Conservation (phyloP, 2,329 filamentous ascomycete species). For the Tolypocladium ovalisporum region DNA sequence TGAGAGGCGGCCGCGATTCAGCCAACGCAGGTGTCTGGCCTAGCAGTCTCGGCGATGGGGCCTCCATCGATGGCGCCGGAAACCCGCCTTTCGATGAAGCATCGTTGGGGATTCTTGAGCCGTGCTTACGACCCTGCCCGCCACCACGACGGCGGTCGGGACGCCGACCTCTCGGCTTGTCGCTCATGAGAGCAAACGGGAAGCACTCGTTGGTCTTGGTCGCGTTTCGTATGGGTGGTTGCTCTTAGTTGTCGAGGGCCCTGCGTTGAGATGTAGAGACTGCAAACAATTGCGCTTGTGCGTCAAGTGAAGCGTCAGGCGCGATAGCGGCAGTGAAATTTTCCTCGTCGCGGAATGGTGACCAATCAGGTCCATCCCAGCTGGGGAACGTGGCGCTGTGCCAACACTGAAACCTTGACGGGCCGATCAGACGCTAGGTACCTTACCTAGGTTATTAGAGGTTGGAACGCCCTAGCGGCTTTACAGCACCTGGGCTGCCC, state of each 20-base stretch:
- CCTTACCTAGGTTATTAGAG: too few relatives aligned
- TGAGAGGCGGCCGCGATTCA: constrained; percentile 3
- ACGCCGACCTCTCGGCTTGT: not conserved
- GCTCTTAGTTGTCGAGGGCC: too few relatives aligned
- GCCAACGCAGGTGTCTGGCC: too few relatives aligned
- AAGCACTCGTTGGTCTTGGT: too few relatives aligned
- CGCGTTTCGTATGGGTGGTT: not conserved
- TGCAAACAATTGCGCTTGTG: not conserved
- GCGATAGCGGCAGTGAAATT: not conserved
- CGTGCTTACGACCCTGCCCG: not conserved
- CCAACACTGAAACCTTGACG: too few relatives aligned
- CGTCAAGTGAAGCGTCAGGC: not conserved
- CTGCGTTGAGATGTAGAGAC: not conserved
- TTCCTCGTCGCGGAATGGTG: not conserved
- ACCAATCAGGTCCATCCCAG: not conserved
- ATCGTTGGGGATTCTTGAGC: not conserved
- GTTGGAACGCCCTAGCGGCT: too few relatives aligned
- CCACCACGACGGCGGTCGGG: not conserved
- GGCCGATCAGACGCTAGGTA: too few relatives aligned
- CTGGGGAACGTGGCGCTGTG: too few relatives aligned
- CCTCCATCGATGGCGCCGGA: not conserved
- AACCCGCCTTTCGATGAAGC: not conserved
- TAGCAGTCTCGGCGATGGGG: not conserved
- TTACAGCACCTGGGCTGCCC: too few relatives aligned
- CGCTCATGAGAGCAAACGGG: not conserved